These are phyloP conservation scores for Suillus luteus DNA, from an alignment of 768 basidiomycete species.

Conservation along the genomic window DNA sequence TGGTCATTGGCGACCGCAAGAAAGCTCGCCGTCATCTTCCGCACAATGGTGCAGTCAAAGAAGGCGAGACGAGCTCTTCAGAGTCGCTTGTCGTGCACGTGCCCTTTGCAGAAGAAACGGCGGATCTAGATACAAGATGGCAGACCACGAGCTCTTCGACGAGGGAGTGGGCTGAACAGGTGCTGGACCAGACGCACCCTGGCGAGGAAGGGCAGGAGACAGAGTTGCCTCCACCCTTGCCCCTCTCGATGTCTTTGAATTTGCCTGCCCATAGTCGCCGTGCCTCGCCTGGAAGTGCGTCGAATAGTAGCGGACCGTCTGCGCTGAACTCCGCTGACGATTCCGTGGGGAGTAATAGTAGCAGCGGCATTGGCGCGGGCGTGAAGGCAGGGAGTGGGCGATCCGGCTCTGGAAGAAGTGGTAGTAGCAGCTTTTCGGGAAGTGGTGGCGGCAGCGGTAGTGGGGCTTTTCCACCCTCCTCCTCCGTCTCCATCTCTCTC, in stretches of 20 bases:
- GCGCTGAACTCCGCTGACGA: constrained; percentile 27
- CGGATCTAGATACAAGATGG: constrained; percentile 23
- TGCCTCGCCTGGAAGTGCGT: constrained; percentile 26
- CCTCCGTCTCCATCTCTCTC: constrained; percentile 22
- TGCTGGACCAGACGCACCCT: constrained; percentile 34
- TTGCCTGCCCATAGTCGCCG: constrained; percentile 19
- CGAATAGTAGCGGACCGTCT: constrained; percentile 30
- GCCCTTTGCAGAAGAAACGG: constrained; percentile 20
- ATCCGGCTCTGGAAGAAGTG: constrained; percentile 12
- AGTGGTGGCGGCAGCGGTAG: constrained; percentile 18
- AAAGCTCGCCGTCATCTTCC: constrained; percentile 20
- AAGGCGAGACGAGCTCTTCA: constrained; percentile 20
- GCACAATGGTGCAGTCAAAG: constrained; percentile 4
- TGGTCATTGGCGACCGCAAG: constrained; percentile 30
- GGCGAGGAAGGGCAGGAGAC: constrained; percentile 12
- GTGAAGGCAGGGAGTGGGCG: constrained; percentile 13
- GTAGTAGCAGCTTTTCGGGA: constrained; percentile 10
- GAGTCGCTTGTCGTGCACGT: constrained; percentile 34
- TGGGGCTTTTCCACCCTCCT: constrained; percentile 15
- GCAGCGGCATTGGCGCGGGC: constrained; percentile 14
- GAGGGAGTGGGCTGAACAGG: constrained; percentile 49
- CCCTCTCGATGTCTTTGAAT: constrained; percentile 12
- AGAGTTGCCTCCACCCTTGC: constrained; percentile 9
- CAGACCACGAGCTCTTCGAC: constrained; percentile 33
- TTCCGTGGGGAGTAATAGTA: constrained; percentile 19